Evolutionary conservation across 2,329 filamentous ascomycete species (phyloP).

Genomic region (Tolypocladium ovalisporum): DNA sequence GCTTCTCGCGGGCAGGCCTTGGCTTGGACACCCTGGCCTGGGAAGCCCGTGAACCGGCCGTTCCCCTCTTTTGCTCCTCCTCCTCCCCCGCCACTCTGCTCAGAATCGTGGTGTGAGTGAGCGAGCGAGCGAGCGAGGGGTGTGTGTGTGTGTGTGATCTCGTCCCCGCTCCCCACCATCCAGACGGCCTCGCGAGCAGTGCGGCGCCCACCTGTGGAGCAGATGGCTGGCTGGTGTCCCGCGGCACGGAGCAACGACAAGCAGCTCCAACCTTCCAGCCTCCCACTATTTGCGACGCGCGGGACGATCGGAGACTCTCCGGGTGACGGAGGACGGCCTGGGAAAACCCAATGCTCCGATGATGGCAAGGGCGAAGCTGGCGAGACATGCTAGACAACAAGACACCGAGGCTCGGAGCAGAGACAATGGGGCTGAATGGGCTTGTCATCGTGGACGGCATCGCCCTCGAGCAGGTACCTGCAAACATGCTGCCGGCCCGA

Average conservation of each 20-base stretch:
- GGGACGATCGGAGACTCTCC: neutral
- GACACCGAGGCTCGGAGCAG: neutral
- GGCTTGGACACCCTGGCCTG: neutral
- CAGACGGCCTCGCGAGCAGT: neutral
- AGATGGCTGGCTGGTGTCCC: neutral
- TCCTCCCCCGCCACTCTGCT: neutral
- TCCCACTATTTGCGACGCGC: neutral
- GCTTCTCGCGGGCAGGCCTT: neutral
- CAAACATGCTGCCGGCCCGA: neutral
- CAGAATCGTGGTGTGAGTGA: neutral
- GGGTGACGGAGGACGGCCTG: neutral
- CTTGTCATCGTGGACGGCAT: neutral
- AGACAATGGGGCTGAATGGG: neutral
- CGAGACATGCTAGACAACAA: neutral
- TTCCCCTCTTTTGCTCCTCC: neutral
- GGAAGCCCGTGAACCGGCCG: neutral
- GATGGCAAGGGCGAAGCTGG: neutral
- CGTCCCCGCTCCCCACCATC: neutral
- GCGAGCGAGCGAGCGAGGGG: neutral
- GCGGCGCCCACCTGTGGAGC: slow-evolving; percentile 1
- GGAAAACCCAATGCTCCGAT: neutral
- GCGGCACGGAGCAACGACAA: neutral
- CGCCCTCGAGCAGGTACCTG: neutral
- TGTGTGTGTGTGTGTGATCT: neutral
- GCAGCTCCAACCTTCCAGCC: neutral